Base-by-base conservation (phyloP, 768 basidiomycete genomes). In the Cystobasidium ongulense region DNA sequence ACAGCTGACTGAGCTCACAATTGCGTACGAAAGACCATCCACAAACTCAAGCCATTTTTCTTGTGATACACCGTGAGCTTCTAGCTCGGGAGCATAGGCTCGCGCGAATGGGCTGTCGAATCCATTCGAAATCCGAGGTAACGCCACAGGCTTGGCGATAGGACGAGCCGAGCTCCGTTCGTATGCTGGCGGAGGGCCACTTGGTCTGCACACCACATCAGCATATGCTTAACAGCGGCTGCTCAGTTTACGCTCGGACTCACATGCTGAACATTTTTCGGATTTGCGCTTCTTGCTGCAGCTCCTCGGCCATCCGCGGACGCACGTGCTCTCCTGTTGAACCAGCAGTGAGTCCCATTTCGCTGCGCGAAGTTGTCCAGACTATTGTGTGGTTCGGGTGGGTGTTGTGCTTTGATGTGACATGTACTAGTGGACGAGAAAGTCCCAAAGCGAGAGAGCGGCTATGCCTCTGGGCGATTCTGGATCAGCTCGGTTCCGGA, bases 1-100 rank as follows among this genome's bases (percentile, higher is more conserved):
- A n/a, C n/a, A 46, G 13, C 43, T 46, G 43, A 13, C n/a, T 46
- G 43, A n/a, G n/a, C 43, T 15, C 63, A 64, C 63, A 5, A 64
- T 39, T 2, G 63, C 7, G 27, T 36, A 36, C 17, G 63, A 64
- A 3, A 64, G 29, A 21, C 63, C 63, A 3, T 64, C 63, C 10
- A 64, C 36, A 35, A 64, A 64, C 11, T 64, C 63, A 21, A 64
- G 31, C 63, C 63, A 64, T 21, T 38, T 64, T 3, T 38, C 35
- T 36, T 36, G 31, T 2, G 36, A 18, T 64, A 64, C 38, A 7
- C 41, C 63, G 17, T 31, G 41, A 3, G 25, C 25, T 27, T 35
- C 63, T 13, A 64, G 63, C 17, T 64, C 8, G 5, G 63, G 63
- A 7, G 41, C 33, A 17, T 43, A 64, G 1, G 63, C 63, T 64